Percentiles rank a stretch among this genome's conserved stretches.
phyloP scores from a whole-genome alignment of 352 stramenopile genomes.

The Pythium utonaiense region DNA sequence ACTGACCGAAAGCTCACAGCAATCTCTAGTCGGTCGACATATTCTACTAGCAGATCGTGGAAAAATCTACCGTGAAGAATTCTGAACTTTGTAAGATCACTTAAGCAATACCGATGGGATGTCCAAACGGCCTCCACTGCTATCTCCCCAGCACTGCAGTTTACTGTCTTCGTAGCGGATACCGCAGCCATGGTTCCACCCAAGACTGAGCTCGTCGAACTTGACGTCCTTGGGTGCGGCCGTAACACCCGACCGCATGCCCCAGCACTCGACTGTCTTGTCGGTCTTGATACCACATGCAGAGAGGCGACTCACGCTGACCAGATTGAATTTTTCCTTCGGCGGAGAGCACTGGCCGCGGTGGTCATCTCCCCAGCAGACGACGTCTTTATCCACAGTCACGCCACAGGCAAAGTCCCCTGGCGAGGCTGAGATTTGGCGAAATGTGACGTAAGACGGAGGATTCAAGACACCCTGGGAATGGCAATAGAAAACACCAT shows the following conservation, averaged over 20 bases:
- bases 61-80: constrained; percentile 37
- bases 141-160: constrained; percentile 68
- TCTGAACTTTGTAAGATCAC: constrained; percentile 1
- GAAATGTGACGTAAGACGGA: constrained; percentile 33
- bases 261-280: constrained; percentile 62
- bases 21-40: constrained; percentile 20
- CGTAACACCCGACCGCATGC: constrained; percentile 64
- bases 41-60: constrained; percentile 38
- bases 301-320: constrained; percentile 61
- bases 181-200: constrained; percentile 72
- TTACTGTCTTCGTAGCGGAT: constrained; percentile 61
- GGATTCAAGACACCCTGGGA: constrained; percentile 56
- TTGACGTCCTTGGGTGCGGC: constrained; percentile 40
- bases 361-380: constrained; percentile 78
- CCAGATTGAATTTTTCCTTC: constrained; percentile 47
- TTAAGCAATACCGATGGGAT: constrained; percentile 35
- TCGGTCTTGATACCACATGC: constrained; percentile 64
- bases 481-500: too few species aligned
- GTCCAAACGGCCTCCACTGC: constrained; percentile 36
- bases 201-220: constrained; percentile 67
- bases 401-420: constrained; percentile 69
- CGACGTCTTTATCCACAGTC: constrained; percentile 41
- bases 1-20: not conserved
- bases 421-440: constrained; percentile 60
- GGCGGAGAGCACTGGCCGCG: constrained; percentile 52